phyloP scores from a whole-genome alignment of 306 rosid genomes.

The Pterocarpus macrocarpus region DNA sequence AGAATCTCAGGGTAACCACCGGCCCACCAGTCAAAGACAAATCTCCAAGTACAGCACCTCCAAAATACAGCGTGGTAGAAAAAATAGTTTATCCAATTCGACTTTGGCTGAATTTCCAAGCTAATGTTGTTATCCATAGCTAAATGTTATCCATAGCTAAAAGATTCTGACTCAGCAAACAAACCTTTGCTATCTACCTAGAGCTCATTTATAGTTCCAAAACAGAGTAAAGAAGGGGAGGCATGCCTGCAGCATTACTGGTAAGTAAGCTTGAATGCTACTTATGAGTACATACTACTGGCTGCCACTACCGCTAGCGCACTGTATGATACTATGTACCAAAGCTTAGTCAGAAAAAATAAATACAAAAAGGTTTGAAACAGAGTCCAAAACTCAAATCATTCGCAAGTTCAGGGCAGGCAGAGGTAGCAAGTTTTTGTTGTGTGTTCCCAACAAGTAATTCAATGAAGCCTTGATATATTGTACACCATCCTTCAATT shows the following conservation, averaged over 20 bases:
- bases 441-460: neutral
- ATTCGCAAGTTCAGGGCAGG: neutral
- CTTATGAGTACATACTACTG: neutral
- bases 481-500: neutral
- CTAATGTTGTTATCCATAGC: neutral
- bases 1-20: neutral
- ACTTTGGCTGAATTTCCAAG: neutral
- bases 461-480: neutral
- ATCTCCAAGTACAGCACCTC: conserved; percentile 4
- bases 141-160: neutral
- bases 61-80: neutral
- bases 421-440: neutral
- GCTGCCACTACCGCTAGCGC: too few species aligned
- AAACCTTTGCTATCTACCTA: conserved; percentile 17
- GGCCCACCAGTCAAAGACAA: neutral
- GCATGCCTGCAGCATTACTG: neutral
- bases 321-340: neutral
- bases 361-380: neutral
- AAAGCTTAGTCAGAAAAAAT: neutral
- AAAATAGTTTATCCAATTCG: neutral
- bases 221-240: neutral
- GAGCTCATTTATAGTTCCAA: neutral
- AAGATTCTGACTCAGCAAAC: neutral
- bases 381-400: conserved; percentile 1
- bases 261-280: conserved; percentile 5